A percentile compares a stretch with the other conserved stretches of the same genome.
Conservation (phyloP, 805 yeast species). For the Yamadazyma kitorensis region DNA sequence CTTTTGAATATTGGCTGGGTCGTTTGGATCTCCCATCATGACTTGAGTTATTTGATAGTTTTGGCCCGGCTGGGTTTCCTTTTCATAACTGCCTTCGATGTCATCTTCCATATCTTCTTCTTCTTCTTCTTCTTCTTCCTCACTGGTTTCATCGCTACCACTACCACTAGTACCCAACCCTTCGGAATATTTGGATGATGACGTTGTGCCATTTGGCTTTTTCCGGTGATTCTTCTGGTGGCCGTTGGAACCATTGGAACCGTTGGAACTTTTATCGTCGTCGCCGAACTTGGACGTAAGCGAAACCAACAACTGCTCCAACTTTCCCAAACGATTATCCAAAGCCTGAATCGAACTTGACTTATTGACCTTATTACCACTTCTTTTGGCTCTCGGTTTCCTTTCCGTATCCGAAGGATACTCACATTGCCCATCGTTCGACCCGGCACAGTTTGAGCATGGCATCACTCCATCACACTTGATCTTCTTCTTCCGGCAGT, state of each 20-base stretch:
- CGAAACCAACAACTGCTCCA: constrained; percentile 9
- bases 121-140: not conserved
- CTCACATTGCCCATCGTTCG: constrained; percentile 25
- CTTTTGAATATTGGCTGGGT: not conserved
- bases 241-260: too few relatives aligned
- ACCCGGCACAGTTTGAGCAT: constrained; percentile 30
- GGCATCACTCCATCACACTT: constrained; percentile 37
- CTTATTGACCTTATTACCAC: constrained; percentile 4
- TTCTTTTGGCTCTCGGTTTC: constrained; percentile 8
- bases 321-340: constrained; percentile 11
- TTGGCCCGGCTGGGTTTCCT: not conserved
- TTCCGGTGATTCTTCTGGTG: too few relatives aligned
- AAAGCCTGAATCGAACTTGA: constrained; percentile 6
- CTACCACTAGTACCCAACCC: not conserved
- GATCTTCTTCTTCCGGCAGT: constrained; percentile 33
- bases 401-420: constrained; percentile 15
- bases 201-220: too few relatives aligned
- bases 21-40: not conserved
- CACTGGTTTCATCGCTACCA: not conserved
- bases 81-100: constrained; percentile 1
- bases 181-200: not conserved
- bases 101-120: constrained; percentile 1
- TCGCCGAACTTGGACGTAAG: constrained; percentile 9
- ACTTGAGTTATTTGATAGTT: not conserved
- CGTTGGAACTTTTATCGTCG: not conserved